Base-by-base conservation (phyloP, 305 asterid genomes). In the Caryopteris hybrid region DNA sequence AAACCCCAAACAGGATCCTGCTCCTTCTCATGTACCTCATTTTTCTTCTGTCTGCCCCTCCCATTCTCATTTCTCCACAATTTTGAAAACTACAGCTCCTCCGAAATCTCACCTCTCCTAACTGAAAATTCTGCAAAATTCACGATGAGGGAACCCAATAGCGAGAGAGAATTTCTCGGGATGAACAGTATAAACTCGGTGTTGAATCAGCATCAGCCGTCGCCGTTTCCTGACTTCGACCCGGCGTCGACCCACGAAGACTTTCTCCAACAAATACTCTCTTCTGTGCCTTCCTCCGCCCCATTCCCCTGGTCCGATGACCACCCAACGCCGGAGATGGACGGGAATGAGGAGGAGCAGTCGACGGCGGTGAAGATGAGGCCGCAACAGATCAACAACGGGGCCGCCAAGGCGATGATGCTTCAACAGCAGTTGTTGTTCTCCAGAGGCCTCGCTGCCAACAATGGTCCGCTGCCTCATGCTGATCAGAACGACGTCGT, bases 341-440 rank as follows among this genome's bases (percentile, higher is more conserved):
- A 54, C 67, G 65, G 8, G 16, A 36, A 59, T 33, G 13, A 33
- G 8, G 85, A 80, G 55, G 89, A 86, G 29, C 85, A 78, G 36
- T 77, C 88, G 6, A 69, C 81, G 55, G 61, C 71, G 50, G 60
- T 69, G 13, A 88, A 81, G 81, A 73, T 84, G 78, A 83, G 91
- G 36, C 89, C 85, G 45, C 85, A 86, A 2, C 95, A 91, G 83
- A 85, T 86, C 92, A 80, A 71, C 71, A 50, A 76, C 51, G 81
- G 75, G 51, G 81, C 90, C 9, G 78, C 88, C 29, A 88, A 85
- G 70, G 82, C 86, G 0, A 64, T 81, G 79, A 74, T 86, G 87
- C 85, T 85, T 16, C 92, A 86, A 61, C 95, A 85, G 36, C 93
- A 88, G 77, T 51, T 86, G 54, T 1, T 86, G 80, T 81, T 87